Percentiles rank a stretch among this genome's conserved stretches.
Evolutionary conservation across 495 filamentous ascomycete species (phyloP).

Genomic region (Xanthoparmelia taractica): DNA sequence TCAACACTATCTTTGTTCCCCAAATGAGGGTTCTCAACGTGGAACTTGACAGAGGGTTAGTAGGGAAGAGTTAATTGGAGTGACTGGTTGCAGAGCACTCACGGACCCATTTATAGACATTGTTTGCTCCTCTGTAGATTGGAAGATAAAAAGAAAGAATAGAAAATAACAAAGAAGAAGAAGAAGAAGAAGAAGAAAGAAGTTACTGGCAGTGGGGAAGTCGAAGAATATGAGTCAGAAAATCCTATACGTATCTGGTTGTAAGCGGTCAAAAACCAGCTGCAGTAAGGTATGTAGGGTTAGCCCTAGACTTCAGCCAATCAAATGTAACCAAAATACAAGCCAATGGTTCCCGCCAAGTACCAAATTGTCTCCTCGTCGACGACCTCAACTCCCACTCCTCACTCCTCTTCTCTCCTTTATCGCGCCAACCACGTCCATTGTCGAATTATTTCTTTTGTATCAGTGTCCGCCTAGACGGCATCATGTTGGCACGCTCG

Average conservation of each 20-base stretch:
- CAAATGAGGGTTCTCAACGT: conserved; percentile 81
- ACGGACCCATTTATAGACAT: conserved; percentile 18
- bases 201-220: too few species aligned
- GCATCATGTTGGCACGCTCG: conserved; percentile 80
- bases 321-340: conserved; percentile 7
- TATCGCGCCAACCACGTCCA: conserved; percentile 2
- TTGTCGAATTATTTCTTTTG: conserved; percentile 15
- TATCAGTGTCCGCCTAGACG: conserved; percentile 9
- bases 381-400: conserved; percentile 3
- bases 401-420: too few species aligned
- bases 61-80: background rate
- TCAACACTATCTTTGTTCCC: conserved; percentile 74
- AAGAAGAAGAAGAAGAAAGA: too few species aligned
- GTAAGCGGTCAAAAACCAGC: too few species aligned
- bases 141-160: background rate
- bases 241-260: too few species aligned
- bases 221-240: background rate
- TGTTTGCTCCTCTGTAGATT: background rate
- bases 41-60: conserved; percentile 49
- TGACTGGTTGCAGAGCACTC: conserved; percentile 3
- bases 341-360: conserved; percentile 5
- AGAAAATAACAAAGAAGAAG: too few species aligned
- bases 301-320: background rate
- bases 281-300: too few species aligned
- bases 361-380: conserved; percentile 7